phyloP scores from a whole-genome alignment of 2,329 filamentous ascomycete genomes.

The Anthostomella pinea region DNA sequence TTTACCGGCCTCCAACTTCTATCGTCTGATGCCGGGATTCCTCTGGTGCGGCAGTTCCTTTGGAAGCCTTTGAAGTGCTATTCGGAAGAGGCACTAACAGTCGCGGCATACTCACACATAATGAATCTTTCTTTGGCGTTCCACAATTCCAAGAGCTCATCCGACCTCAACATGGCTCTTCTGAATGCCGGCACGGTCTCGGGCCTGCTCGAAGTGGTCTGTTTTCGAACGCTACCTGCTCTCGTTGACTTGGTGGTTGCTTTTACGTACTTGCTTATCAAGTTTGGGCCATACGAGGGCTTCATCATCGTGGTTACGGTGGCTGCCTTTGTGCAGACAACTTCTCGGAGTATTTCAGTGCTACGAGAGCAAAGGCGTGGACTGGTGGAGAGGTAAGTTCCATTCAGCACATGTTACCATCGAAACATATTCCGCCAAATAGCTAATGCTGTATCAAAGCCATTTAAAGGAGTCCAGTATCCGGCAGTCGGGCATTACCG shows the following conservation, averaged over 20 bases:
- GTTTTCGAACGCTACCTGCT: conserved; percentile 58
- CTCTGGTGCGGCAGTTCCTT: conserved; percentile 53
- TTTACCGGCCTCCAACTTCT: conserved; percentile 50
- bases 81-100: conserved; percentile 50
- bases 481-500: conserved; percentile 53
- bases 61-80: conserved; percentile 59
- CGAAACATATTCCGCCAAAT: neutral
- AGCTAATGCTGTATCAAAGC: conserved; percentile 14
- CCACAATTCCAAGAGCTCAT: conserved; percentile 58
- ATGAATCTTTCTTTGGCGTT: conserved; percentile 61
- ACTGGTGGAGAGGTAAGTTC: conserved; percentile 44
- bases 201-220: conserved; percentile 55
- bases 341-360: conserved; percentile 48
- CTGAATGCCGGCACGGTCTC: conserved; percentile 52
- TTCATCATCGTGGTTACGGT: conserved; percentile 60
- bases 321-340: conserved; percentile 53
- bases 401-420: too few relatives aligned
- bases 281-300: conserved; percentile 59
- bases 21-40: conserved; percentile 53
- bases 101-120: conserved; percentile 57
- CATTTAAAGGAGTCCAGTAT: conserved; percentile 55
- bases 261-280: conserved; percentile 56
- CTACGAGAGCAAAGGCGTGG: conserved; percentile 49
- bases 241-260: conserved; percentile 59
- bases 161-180: conserved; percentile 57